These are phyloP conservation scores for Hibiscus mutabilis DNA, from an alignment of 345 rosid species.

Conservation along the genomic window DNA sequence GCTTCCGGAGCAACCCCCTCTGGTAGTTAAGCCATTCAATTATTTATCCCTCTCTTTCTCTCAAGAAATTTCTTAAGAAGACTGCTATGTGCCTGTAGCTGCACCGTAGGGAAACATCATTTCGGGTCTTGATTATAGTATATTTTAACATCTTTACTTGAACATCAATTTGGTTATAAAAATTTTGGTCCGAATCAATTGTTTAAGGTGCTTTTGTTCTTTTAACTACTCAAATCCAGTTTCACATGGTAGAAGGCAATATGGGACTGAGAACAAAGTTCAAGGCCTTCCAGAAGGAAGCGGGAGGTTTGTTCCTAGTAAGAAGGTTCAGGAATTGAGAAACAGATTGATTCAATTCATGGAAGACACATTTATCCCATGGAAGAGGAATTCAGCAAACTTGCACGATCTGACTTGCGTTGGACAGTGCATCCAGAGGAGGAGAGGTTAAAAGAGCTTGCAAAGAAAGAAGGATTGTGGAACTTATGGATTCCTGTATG, in stretches of 20 bases:
- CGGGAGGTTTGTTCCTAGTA: constrained; percentile 66
- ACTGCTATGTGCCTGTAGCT: background rate
- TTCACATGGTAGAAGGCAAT: constrained; percentile 23
- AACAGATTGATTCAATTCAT: constrained; percentile 66
- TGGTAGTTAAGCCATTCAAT: constrained; percentile 34
- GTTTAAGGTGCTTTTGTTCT: constrained; percentile 3
- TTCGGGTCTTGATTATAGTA: background rate
- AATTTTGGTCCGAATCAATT: background rate
- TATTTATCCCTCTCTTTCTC: background rate
- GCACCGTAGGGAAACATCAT: background rate
- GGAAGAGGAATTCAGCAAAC: constrained; percentile 74
- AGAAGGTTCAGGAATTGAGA: constrained; percentile 59
- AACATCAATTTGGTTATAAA: background rate
- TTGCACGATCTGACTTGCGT: constrained; percentile 60
- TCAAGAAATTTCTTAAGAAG: background rate
- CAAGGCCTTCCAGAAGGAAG: constrained; percentile 39
- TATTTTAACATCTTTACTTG: constrained; percentile 7
- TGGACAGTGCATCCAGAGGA: constrained; percentile 95
- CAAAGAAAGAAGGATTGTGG: constrained; percentile 90
- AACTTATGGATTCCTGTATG: constrained; percentile 87
- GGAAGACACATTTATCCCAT: constrained; percentile 85
- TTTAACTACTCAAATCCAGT: constrained; percentile 22
- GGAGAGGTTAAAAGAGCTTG: constrained; percentile 79
- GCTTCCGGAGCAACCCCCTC: constrained; percentile 65
- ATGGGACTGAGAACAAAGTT: constrained; percentile 18